These are phyloP conservation scores for Mycena polygramma DNA, from an alignment of 768 basidiomycete species.

Conservation along the genomic window DNA sequence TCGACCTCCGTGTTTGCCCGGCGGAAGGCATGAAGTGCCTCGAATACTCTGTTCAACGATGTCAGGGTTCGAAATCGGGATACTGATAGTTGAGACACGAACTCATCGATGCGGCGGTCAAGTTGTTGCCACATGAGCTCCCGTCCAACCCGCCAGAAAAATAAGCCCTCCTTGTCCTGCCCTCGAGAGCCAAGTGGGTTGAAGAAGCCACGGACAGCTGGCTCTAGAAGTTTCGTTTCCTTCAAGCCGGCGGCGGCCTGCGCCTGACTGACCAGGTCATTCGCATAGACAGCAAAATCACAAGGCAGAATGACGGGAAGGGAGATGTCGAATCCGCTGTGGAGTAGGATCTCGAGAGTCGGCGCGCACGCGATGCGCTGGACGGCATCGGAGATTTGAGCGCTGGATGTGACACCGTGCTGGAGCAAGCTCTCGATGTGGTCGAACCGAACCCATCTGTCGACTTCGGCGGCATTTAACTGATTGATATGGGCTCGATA, in stretches of 20 bases:
- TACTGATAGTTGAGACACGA: background rate
- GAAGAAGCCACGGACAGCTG: background rate
- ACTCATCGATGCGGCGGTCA: constrained; percentile 22
- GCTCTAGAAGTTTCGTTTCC: constrained; percentile 9
- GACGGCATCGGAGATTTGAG: constrained; percentile 4
- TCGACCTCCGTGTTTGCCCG: background rate
- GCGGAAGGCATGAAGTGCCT: constrained; percentile 5
- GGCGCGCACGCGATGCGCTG: constrained; percentile 5
- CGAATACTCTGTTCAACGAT: constrained; percentile 17
- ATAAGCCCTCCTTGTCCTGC: constrained; percentile 10
- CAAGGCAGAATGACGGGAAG: constrained; percentile 15
- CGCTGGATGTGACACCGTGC: background rate
- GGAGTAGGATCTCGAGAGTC: background rate
- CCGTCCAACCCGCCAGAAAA: constrained; percentile 7
- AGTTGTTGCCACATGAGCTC: constrained; percentile 22
- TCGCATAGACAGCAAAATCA: constrained; percentile 16
- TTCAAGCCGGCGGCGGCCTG: constrained; percentile 6
- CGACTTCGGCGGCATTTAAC: constrained; percentile 1
- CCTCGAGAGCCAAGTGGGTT: background rate
- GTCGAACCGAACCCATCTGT: background rate
- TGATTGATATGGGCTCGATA: constrained; percentile 7
- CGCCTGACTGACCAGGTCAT: constrained; percentile 18
- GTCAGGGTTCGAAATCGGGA: no score
- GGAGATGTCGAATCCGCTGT: background rate
- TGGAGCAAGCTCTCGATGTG: background rate